Base-by-base conservation (phyloP, 176 grass and related monocot genomes). In the Phragmites australis region DNA sequence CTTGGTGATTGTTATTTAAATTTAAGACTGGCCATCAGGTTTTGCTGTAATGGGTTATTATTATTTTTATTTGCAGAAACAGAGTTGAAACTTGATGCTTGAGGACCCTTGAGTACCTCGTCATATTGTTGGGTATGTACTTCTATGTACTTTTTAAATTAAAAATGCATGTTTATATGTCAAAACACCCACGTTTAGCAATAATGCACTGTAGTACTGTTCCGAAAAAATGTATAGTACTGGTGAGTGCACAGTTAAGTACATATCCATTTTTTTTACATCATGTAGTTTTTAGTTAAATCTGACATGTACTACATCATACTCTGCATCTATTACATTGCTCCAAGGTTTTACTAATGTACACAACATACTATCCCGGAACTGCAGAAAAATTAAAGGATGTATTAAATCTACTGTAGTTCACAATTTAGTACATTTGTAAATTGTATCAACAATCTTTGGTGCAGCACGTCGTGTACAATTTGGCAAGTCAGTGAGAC, bases 101-200 rank as follows among this genome's bases (percentile, higher is more conserved):
- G 6, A 75, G 31, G 18, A 31, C 69, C 1, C 11, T 26, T 12
- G 1, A 34, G 42, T 52, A 67, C 75, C 50, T 42, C 9, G 8
- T 60, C 67, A 43, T 43, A 21, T 52, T 60, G 40, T 68, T 68
- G 15, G 42, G 59, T 58, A 59, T 53, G 65, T 32, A 51, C 51
- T 23, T 40, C 37, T 22, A 43, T 22, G 15, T 39, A 47, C 16
- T 30, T 59, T 44, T 82, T 61, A 1, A 21, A 39, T 40, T 79
- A 21, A 49, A 84, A 51, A 44, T 32, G 52, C 26, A 32, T 12
- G 64, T 34, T 51, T 31, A 16, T 29, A 67, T 68, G 32, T 44
- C 9, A 50, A 88, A 79, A 49, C 9, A 83, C 34, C 22, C 40
- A 66, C n/a, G 32, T 66, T 46, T 64, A 83, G 52, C 23, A 21